phyloP scores from a whole-genome alignment of 108 stramenopile species.

The Pinguiococcus pyrenoidosus region DNA sequence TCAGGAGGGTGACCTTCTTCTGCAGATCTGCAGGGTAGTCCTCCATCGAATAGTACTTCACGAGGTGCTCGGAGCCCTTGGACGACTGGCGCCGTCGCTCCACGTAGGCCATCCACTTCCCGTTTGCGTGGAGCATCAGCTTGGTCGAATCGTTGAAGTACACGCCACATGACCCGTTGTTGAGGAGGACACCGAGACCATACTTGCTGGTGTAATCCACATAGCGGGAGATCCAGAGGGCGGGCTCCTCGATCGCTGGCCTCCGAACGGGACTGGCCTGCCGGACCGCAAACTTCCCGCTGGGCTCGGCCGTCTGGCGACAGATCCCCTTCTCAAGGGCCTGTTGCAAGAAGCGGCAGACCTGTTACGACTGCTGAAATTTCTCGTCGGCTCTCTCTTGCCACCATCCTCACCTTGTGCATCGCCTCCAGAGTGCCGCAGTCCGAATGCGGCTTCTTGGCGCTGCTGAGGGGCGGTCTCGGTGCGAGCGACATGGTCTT shows the following conservation, averaged over 20 bases:
- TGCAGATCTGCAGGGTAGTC: conserved; percentile 64
- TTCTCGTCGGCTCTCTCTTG: no score
- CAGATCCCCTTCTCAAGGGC: no score
- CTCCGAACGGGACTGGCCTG: no score
- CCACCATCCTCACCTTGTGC: no score
- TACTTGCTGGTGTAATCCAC: conserved; percentile 98
- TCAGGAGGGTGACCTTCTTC: conserved; percentile 88
- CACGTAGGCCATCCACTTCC: conserved; percentile 70
- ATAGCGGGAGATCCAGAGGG: conserved; percentile 77
- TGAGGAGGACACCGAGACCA: conserved; percentile 84
- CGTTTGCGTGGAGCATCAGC: conserved; percentile 62
- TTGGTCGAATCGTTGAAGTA: conserved; percentile 96
- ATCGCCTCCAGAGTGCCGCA: conserved; percentile 38
- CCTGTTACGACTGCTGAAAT: no score
- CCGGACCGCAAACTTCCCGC: no score
- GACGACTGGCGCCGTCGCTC: conserved; percentile 44
- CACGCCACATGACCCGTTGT: conserved; percentile 86
- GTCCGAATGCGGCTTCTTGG: no score
- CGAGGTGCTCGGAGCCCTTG: neutral
- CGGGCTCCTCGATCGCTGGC: neutral
- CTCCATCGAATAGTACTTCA: conserved; percentile 47
- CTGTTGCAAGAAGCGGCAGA: no score
- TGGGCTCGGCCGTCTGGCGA: no score
- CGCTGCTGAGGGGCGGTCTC: no score
- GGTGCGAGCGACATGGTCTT: no score